Conservation (phyloP, 2,329 filamentous ascomycete genomes). For the Teratosphaeria destructans region DNA sequence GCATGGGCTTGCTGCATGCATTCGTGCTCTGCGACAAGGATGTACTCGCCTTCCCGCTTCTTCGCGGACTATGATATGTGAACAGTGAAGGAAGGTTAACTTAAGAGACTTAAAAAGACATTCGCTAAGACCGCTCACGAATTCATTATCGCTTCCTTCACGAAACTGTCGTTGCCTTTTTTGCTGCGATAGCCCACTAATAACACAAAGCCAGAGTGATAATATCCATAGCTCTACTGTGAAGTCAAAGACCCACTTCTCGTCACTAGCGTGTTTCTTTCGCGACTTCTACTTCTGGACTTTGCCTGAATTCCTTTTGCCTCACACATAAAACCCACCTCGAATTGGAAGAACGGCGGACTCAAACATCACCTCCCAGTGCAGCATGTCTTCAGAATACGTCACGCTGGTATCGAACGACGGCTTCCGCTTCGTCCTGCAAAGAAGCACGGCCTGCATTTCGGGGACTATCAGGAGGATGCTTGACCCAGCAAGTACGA, state of each 20-base stretch:
- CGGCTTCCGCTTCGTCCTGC: slow-evolving; percentile 65
- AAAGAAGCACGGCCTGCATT: slow-evolving; percentile 58
- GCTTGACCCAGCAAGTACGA: slow-evolving; percentile 57
- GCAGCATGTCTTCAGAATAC: slow-evolving; percentile 46
- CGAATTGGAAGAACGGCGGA: neutral
- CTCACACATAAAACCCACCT: neutral
- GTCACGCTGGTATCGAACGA: slow-evolving; percentile 68
- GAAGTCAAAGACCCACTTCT: neutral
- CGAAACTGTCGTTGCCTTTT: no score
- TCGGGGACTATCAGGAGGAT: slow-evolving; percentile 65
- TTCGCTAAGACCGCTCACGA: no score
- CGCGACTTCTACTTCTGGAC: neutral
- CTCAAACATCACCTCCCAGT: slow-evolving; percentile 19
- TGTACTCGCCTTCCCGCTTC: no score
- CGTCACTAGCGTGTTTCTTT: neutral
- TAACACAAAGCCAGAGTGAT: neutral
- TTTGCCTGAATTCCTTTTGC: neutral
- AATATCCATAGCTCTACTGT: neutral
- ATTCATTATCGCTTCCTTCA: no score
- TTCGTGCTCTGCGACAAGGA: no score
- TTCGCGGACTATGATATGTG: no score
- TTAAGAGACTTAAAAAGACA: no score
- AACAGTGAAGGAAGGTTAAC: no score
- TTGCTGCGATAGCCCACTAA: no score
- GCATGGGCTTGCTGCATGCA: no score